Conservation (phyloP, 2,329 filamentous ascomycete genomes). For the Fusarium nurragi region DNA sequence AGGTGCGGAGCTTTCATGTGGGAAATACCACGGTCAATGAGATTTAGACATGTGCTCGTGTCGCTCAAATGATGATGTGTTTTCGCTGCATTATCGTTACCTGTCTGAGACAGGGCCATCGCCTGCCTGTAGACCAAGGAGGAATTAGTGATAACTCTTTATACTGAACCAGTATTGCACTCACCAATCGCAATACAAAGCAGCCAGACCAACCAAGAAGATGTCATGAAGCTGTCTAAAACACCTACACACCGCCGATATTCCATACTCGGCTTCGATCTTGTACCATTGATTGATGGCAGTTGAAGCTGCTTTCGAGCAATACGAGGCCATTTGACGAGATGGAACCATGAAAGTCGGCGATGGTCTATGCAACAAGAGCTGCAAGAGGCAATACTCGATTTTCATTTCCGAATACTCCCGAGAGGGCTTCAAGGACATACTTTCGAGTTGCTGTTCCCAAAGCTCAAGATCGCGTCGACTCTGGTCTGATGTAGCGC, state of each 20-base stretch:
- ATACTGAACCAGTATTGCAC: not conserved
- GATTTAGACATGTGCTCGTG: not conserved
- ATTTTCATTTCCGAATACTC: slow-evolving; percentile 5
- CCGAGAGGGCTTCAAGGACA: not conserved
- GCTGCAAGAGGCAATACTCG: slow-evolving; percentile 3
- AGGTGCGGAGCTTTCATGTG: not conserved
- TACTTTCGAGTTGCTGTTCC: not conserved
- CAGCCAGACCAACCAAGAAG: not conserved
- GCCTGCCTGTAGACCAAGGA: not conserved
- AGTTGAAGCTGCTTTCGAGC: not conserved
- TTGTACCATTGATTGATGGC: not conserved
- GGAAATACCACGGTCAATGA: fast-evolving
- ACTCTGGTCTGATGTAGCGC: not conserved
- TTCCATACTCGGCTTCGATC: not conserved
- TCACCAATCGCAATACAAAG: slow-evolving; percentile 7
- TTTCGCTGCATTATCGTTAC: not conserved
- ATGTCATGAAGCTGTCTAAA: slow-evolving; percentile 7
- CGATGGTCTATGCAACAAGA: not conserved
- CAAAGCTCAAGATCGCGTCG: not conserved
- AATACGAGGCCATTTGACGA: not conserved
- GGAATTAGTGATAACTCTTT: not conserved
- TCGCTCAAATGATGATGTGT: not conserved
- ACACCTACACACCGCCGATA: not conserved
- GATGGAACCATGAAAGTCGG: slow-evolving; percentile 1
- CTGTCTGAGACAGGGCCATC: not conserved